These are phyloP conservation scores for Sphagnurus paluster DNA, from an alignment of 1,284 basidiomycete species.

Conservation along the genomic window DNA sequence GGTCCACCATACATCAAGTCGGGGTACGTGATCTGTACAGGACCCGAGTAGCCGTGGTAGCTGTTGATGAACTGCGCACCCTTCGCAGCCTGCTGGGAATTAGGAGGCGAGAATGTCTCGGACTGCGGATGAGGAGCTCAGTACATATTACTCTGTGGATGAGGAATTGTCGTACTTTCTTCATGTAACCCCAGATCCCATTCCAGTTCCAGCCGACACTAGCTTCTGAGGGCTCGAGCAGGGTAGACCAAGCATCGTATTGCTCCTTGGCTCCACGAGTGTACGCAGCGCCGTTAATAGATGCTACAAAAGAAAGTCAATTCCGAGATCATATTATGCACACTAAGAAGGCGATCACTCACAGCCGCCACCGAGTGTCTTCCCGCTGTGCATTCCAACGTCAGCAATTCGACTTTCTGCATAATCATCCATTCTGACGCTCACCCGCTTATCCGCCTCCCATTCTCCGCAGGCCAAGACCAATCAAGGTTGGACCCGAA, in stretches of 20 bases:
- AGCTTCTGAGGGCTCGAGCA: slow-evolving; percentile 51
- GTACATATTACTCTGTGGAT: background rate
- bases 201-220: slow-evolving; percentile 59
- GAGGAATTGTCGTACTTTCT: slow-evolving; percentile 38
- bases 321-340: too few species aligned
- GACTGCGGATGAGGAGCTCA: slow-evolving; percentile 30
- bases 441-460: slow-evolving; percentile 46
- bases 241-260: slow-evolving; percentile 54
- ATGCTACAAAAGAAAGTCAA: slow-evolving; percentile 36
- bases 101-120: slow-evolving; percentile 56
- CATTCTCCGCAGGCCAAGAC: slow-evolving; percentile 48
- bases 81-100: slow-evolving; percentile 45
- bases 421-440: slow-evolving; percentile 10
- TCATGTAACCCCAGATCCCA: slow-evolving; percentile 49
- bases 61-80: slow-evolving; percentile 47
- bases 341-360: too few species aligned
- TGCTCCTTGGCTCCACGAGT: slow-evolving; percentile 57
- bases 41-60: slow-evolving; percentile 56
- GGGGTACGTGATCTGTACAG: slow-evolving; percentile 52
- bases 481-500: slow-evolving; percentile 50
- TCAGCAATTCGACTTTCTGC: background rate
- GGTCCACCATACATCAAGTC: slow-evolving; percentile 55
- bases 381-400: slow-evolving; percentile 37
- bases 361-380: slow-evolving; percentile 58
- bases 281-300: slow-evolving; percentile 61